phyloP scores from a whole-genome alignment of 2,329 filamentous ascomycete species.

The Juglanconis juglandina region DNA sequence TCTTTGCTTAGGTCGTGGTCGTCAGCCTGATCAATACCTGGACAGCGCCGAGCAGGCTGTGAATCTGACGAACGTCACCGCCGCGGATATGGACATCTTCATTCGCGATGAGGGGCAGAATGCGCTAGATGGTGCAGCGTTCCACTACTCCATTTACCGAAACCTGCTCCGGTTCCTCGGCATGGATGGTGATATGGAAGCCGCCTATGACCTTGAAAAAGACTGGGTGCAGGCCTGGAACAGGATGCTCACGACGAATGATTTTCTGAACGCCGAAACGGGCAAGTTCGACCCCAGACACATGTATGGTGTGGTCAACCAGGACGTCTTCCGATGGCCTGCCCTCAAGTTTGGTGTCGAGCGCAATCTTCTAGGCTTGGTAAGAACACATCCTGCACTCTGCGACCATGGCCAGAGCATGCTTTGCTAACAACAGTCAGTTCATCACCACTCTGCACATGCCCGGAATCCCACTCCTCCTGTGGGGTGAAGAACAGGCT shows the following conservation, averaged over 20 bases:
- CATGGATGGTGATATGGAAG: constrained; percentile 30
- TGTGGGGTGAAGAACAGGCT: constrained; percentile 66
- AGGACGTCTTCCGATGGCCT: constrained; percentile 65
- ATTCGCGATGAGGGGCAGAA: constrained; percentile 55
- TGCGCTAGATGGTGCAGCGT: constrained; percentile 39
- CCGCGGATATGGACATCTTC: constrained; percentile 31
- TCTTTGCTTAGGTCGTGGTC: constrained; percentile 39
- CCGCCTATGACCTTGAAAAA: constrained; percentile 28
- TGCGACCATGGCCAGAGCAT: background rate
- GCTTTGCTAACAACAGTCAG: constrained; percentile 24
- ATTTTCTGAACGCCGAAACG: constrained; percentile 57
- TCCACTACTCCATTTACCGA: constrained; percentile 36
- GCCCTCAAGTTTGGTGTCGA: constrained; percentile 54
- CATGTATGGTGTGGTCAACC: constrained; percentile 62
- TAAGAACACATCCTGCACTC: background rate
- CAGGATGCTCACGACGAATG: constrained; percentile 54
- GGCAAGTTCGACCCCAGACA: constrained; percentile 61
- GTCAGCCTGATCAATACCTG: constrained; percentile 34
- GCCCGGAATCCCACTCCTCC: constrained; percentile 35
- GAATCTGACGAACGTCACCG: constrained; percentile 17
- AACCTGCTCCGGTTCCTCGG: constrained; percentile 30
- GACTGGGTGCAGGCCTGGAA: constrained; percentile 51
- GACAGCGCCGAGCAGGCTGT: constrained; percentile 16
- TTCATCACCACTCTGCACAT: constrained; percentile 53
- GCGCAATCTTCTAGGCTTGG: constrained; percentile 48